Evolutionary conservation across 768 basidiomycete genomes (phyloP).

Genomic region (Hortiboletus campestris): DNA sequence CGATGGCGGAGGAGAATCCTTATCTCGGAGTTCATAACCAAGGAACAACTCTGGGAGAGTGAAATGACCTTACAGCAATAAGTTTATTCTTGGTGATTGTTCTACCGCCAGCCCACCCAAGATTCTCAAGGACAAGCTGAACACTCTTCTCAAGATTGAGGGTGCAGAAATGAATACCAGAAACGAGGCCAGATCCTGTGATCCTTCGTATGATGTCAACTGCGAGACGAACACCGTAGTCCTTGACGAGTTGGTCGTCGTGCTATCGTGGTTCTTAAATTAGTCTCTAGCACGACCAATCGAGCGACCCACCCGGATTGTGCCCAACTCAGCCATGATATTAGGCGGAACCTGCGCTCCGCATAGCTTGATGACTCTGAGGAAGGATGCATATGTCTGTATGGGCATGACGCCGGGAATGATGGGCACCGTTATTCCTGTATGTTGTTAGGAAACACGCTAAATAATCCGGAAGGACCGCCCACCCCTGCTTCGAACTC

Average conservation of each 20-base stretch:
- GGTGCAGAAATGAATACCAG: slow-evolving; percentile 92
- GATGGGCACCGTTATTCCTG: slow-evolving; percentile 87
- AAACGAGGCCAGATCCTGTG: slow-evolving; percentile 52
- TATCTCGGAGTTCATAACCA: slow-evolving; percentile 10
- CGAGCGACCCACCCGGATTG: slow-evolving; percentile 61
- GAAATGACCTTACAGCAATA: slow-evolving; percentile 51
- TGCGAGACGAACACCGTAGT: slow-evolving; percentile 87
- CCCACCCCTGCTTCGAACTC: slow-evolving; percentile 70
- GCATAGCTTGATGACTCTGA: slow-evolving; percentile 87
- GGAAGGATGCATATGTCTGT: slow-evolving; percentile 92
- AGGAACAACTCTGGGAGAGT: neutral
- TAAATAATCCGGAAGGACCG: neutral
- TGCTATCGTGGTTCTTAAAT: slow-evolving; percentile 46
- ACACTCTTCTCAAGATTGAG: slow-evolving; percentile 97
- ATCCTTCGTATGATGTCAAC: slow-evolving; percentile 72
- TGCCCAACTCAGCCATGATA: slow-evolving; percentile 64
- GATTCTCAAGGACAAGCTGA: slow-evolving; percentile 73
- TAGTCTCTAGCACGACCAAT: neutral
- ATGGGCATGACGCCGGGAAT: slow-evolving; percentile 98
- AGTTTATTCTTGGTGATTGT: slow-evolving; percentile 56
- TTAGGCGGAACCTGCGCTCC: slow-evolving; percentile 70
- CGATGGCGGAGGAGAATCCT: slow-evolving; percentile 42
- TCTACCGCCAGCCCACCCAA: slow-evolving; percentile 64
- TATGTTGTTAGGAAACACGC: slow-evolving; percentile 4
- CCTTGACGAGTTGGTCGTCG: slow-evolving; percentile 92